Conservation (phyloP, 1,139 yeast species). For the Candida albicans region DNA sequence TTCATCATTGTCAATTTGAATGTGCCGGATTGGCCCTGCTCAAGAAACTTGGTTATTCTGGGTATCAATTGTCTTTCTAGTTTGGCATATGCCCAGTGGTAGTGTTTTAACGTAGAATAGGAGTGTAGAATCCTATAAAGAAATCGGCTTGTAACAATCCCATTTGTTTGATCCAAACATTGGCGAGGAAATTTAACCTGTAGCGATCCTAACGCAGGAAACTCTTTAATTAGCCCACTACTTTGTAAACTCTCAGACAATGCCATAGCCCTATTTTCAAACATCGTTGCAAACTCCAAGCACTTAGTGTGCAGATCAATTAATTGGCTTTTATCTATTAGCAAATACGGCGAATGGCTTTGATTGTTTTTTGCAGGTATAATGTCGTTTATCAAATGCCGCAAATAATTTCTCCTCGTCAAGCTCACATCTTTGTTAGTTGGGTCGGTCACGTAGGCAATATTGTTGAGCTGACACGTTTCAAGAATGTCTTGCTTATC, state of each 20-base stretch:
- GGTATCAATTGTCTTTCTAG: slow-evolving; percentile 37
- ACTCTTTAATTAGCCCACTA: slow-evolving; percentile 5
- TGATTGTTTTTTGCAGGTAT: slow-evolving; percentile 21
- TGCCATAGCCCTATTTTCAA: slow-evolving; percentile 15
- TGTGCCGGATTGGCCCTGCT: neutral
- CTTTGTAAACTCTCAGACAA: slow-evolving; percentile 10
- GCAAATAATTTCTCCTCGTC: slow-evolving; percentile 55
- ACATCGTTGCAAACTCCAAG: slow-evolving; percentile 14
- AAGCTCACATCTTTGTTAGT: slow-evolving; percentile 57
- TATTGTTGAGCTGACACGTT: slow-evolving; percentile 40
- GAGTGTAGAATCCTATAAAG: slow-evolving; percentile 34
- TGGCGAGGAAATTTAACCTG: slow-evolving; percentile 10
- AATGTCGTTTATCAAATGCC: slow-evolving; percentile 32
- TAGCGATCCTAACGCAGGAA: slow-evolving; percentile 12
- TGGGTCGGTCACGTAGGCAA: slow-evolving; percentile 68
- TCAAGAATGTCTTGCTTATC: slow-evolving; percentile 45
- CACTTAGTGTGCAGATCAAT: slow-evolving; percentile 18
- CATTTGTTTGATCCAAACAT: slow-evolving; percentile 7
- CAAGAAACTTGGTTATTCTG: slow-evolving; percentile 15
- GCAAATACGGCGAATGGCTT: slow-evolving; percentile 14
- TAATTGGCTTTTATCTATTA: slow-evolving; percentile 18
- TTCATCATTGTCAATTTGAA: slow-evolving; percentile 21
- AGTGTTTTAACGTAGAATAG: slow-evolving; percentile 41
- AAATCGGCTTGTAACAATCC: slow-evolving; percentile 30
- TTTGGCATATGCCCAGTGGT: slow-evolving; percentile 49